Evolutionary conservation across 139 green algal species (phyloP), one percentile per base, ranked within the genome.

Genomic region (Ostreobium quekettii): DNA sequence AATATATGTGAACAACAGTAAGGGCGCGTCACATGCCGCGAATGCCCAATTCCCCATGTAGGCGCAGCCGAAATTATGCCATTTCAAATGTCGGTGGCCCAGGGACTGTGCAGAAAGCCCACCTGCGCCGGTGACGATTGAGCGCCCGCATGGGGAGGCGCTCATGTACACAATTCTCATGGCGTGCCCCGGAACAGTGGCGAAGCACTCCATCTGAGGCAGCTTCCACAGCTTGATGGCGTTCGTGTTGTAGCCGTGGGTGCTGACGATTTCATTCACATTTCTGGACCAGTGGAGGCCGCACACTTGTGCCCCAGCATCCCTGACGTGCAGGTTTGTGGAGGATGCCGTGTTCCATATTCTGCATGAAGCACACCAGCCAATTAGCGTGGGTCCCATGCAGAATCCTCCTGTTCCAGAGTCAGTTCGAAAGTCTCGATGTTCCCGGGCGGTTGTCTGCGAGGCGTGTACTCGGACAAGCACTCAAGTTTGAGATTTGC

Each of bases 171-270:
- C 78, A 56, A 96, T 89, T 5, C 90, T 67, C 73, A 91, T 72
- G 4, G 90, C 89, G 85, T 96, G 90, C 3, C 88, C 90, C 24
- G 90, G 95, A 24, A 96, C 79, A 36, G 90, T 96, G 31, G 87
- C 87, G 49, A 96, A 74, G 76, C 84, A 87, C 58, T 64, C 72
- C 75, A 93, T 89, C 42, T 58, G 74, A 1, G 85, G 83, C 53
- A 87, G 86, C 42, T 80, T 76, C 86, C 86, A 93, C 2, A 91
- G 80, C 28, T 89, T 78, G 59, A 90, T 83, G 72, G 93, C 83
- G 73, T 96, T 96, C 67, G 93, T 87, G 59, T 70, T 84, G 81
- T 96, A 96, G 6, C 90, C 90, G 77, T 96, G 90, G 19, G 90
- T 96, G 76, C 66, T 86, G 29, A 95, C 90, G 60, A 96, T 79